A percentile compares a stretch with the other conserved stretches of the same genome.
Evolutionary conservation across 169 alveolate genomes (phyloP).

Genomic region (Cryptosporidium sp.): DNA sequence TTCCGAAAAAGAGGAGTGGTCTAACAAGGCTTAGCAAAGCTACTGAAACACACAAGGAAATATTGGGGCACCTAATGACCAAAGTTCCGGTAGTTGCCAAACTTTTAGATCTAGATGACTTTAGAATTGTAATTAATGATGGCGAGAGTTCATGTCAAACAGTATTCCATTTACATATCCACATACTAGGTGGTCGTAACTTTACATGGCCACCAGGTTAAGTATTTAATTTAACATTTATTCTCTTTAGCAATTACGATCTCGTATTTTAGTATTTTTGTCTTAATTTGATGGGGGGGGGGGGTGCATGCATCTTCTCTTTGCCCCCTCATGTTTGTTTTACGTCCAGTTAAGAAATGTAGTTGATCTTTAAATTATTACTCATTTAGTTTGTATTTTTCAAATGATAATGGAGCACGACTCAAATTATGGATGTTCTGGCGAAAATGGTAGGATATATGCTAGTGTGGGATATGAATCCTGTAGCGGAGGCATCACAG

Average conservation of each 20-base stretch:
- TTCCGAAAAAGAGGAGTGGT: slow-evolving; percentile 91
- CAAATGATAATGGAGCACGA: neutral
- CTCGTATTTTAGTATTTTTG: slow-evolving; percentile 68
- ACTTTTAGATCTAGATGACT: slow-evolving; percentile 88
- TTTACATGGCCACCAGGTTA: slow-evolving; percentile 91
- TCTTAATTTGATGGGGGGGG: slow-evolving; percentile 31
- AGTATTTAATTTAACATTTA: slow-evolving; percentile 41
- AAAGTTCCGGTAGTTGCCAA: slow-evolving; percentile 88
- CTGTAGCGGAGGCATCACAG: slow-evolving; percentile 1
- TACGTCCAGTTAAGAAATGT: neutral
- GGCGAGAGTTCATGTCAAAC: slow-evolving; percentile 92
- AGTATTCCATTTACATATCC: slow-evolving; percentile 91
- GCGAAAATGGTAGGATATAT: neutral
- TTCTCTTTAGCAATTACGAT: slow-evolving; percentile 49
- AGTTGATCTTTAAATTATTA: slow-evolving; percentile 48
- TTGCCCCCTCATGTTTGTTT: slow-evolving; percentile 28
- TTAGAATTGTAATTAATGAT: slow-evolving; percentile 91
- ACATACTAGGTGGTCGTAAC: slow-evolving; percentile 86
- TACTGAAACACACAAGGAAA: slow-evolving; percentile 84
- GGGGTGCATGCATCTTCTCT: slow-evolving; percentile 55
- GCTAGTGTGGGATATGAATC: neutral
- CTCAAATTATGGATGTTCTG: neutral
- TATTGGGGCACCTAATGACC: slow-evolving; percentile 91
- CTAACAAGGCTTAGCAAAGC: slow-evolving; percentile 90
- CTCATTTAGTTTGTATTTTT: slow-evolving; percentile 4